phyloP scores from a whole-genome alignment of 768 basidiomycete species.

The Tulasnella sp. region DNA sequence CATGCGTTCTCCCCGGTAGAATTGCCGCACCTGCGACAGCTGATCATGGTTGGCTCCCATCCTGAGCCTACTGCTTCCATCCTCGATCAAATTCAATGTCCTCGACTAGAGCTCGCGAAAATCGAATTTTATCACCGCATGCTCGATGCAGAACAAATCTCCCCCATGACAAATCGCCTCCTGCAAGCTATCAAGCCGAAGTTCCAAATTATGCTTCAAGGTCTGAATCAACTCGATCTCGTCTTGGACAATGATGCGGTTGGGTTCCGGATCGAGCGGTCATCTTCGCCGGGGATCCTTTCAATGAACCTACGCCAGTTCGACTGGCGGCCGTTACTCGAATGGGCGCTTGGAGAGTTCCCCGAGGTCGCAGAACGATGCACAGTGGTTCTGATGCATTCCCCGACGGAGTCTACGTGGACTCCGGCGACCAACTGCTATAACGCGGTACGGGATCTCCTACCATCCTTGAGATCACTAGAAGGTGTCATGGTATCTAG shows the following conservation, averaged over 20 bases:
- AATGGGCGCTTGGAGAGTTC: neutral
- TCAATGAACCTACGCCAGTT: neutral
- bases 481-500: neutral
- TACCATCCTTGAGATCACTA: neutral
- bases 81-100: neutral
- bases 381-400: neutral
- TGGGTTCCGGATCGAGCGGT: neutral
- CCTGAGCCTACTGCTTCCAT: neutral
- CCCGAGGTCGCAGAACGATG: neutral
- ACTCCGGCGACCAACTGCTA: neutral
- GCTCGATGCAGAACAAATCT: neutral
- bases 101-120: neutral
- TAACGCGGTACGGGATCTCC: neutral
- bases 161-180: neutral
- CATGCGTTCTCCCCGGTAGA: neutral
- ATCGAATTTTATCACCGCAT: neutral
- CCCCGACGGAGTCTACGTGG: neutral
- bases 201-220: neutral
- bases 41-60: neutral
- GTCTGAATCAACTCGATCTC: neutral
- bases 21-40: neutral
- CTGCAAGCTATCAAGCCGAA: neutral
- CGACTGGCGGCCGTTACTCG: neutral
- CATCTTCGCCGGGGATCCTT: neutral
- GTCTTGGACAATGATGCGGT: neutral